phyloP scores from a whole-genome alignment of 768 basidiomycete species.

The Auriscalpium orientale region DNA sequence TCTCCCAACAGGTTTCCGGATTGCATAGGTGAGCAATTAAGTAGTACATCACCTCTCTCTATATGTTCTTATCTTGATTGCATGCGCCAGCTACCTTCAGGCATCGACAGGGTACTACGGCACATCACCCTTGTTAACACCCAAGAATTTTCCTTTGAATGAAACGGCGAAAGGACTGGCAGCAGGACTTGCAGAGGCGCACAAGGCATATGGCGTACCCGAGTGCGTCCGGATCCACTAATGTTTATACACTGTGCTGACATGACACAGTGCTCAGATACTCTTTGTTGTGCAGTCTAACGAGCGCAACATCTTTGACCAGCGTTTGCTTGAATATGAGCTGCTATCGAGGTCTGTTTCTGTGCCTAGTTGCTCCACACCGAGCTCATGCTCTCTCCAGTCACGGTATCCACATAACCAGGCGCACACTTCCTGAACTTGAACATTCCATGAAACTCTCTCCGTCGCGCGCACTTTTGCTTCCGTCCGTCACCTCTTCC shows the following conservation, averaged over 20 bases:
- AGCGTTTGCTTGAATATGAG: constrained; percentile 82
- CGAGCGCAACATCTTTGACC: constrained; percentile 94
- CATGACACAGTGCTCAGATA: constrained; percentile 41
- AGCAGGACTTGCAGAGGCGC: constrained; percentile 71
- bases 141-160: constrained; percentile 65
- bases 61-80: no score
- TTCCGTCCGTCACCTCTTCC: constrained; percentile 26
- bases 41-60: neutral
- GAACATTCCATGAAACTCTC: constrained; percentile 39
- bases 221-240: constrained; percentile 32
- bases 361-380: neutral
- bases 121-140: constrained; percentile 42
- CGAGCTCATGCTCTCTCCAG: constrained; percentile 29
- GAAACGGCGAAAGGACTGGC: constrained; percentile 62
- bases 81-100: constrained; percentile 50
- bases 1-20: constrained; percentile 59
- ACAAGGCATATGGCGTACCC: constrained; percentile 57
- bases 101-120: constrained; percentile 62
- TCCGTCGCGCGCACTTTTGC: constrained; percentile 33
- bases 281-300: constrained; percentile 85
- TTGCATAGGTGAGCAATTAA: constrained; percentile 58
- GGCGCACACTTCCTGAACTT: constrained; percentile 72
- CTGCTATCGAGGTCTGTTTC: constrained; percentile 61
- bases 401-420: constrained; percentile 64
- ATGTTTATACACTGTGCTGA: neutral